Evolutionary conservation across 139 green algal genomes (phyloP).

Genomic region (Haematococcus sp.): DNA sequence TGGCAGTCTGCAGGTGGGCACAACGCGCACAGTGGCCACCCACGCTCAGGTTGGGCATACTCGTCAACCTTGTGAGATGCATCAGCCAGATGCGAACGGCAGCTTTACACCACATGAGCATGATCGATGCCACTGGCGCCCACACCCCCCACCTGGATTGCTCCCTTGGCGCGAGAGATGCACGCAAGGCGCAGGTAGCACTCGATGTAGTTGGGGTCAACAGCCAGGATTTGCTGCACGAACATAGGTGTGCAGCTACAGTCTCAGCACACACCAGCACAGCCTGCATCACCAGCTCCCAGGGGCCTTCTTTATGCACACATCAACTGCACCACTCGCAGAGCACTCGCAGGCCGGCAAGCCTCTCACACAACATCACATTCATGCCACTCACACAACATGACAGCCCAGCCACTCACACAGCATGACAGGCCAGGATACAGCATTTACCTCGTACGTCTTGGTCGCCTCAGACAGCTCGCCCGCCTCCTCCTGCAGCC

Average conservation of each 20-base stretch:
- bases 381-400: neutral
- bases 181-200: slow-evolving; percentile 80
- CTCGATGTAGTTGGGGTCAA: slow-evolving; percentile 73
- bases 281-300: too few relatives aligned
- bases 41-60: too few relatives aligned
- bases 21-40: too few relatives aligned
- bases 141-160: slow-evolving; percentile 19
- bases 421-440: too few relatives aligned
- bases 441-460: slow-evolving; percentile 62
- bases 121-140: too few relatives aligned
- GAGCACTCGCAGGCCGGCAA: too few relatives aligned
- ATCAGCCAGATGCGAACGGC: too few relatives aligned
- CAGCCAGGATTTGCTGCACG: slow-evolving; percentile 53
- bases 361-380: too few relatives aligned
- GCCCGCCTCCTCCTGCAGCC: slow-evolving; percentile 70
- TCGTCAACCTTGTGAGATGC: too few relatives aligned
- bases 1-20: slow-evolving; percentile 36
- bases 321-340: too few relatives aligned
- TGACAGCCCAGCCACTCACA: neutral
- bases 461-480: slow-evolving; percentile 44
- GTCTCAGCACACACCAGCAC: neutral
- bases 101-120: too few relatives aligned
- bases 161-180: slow-evolving; percentile 49
- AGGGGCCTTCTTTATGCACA: too few relatives aligned
- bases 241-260: neutral